Percentiles rank a stretch among this genome's conserved stretches.
These are phyloP conservation scores for Conidiobolus incongruus DNA, from an alignment of 371 early-diverging fungal genomes.

Conservation along the genomic window DNA sequence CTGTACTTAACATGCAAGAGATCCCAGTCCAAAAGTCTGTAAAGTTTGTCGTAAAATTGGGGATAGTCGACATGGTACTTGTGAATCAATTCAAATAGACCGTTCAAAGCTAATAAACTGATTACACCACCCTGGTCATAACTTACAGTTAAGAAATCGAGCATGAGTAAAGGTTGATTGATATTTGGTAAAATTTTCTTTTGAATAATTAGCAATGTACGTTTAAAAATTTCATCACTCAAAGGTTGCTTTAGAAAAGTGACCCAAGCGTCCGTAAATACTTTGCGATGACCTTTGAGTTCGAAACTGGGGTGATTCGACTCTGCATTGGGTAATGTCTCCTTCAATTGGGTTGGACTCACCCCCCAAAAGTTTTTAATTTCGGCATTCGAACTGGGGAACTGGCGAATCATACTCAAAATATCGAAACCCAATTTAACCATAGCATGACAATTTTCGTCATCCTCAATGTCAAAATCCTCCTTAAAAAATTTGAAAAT, in stretches of 20 bases:
- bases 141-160: conserved; percentile 76
- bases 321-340: background rate
- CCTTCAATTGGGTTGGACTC: background rate
- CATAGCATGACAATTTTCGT: background rate
- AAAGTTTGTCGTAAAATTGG: conserved; percentile 84
- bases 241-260: conserved; percentile 47
- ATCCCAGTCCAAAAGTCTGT: conserved; percentile 62
- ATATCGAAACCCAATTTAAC: background rate
- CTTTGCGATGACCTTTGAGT: conserved; percentile 14
- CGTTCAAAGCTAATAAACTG: conserved; percentile 76
- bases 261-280: conserved; percentile 60
- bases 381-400: background rate
- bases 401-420: background rate
- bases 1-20: conserved; percentile 80
- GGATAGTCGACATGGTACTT: conserved; percentile 88
- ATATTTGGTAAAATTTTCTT: conserved; percentile 65
- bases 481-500: background rate
- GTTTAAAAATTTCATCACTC: conserved; percentile 45
- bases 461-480: background rate
- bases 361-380: background rate
- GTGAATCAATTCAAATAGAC: conserved; percentile 70
- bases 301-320: background rate
- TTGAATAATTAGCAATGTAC: conserved; percentile 56
- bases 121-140: conserved; percentile 72
- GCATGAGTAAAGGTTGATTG: conserved; percentile 44